Base-by-base conservation (phyloP, 2,329 filamentous ascomycete species). In the Thermoascus crustaceus region DNA sequence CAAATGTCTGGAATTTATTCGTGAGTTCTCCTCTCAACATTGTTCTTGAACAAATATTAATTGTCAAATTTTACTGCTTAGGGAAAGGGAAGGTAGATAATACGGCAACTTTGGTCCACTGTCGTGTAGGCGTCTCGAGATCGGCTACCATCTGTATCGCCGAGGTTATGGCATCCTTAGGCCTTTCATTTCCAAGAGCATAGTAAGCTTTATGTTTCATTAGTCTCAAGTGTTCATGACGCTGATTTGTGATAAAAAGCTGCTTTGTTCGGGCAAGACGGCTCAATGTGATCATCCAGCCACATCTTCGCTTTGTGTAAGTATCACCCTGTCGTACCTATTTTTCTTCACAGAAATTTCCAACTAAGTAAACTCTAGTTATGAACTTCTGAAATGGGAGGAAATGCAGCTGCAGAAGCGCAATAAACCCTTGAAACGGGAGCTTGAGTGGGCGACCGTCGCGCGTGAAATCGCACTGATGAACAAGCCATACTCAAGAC, bases 111-210 rank as follows among this genome's bases (percentile, higher is more conserved):
- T 72, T 98, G 38, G 91, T 98, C 10, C 91, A 98, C 58, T 98
- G 91, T 58, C 82, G 91, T 11, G 91, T 98, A 5, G 91, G 91
- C 31, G 91, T 98, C 36, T 95, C 88, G 33, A 78, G 91, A 34
- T 94, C 86, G 43, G 91, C 91, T 8, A 98, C 89, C 2, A 95
- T 98, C 42, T 96, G 91, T 58, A 98, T 98, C 52, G 91, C 91
- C n/a, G 88, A 96, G 61, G 86, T 96, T 22, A 98, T 98, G 91
- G 79, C 81, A 22, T 72, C 81, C 17, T 63, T 86, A 49, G 72
- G 77, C 14, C 66, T 95, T 45, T 91, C 86, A 0, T 89, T 96
- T 50, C 87, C 91, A 8, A 76, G 85, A 37, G 91, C 91, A 40
- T 98, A 98, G 72, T 76, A 62, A 57, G 73, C 68, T 34, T 32